Percentiles rank a stretch among this genome's conserved stretches.
Evolutionary conservation across 2,329 filamentous ascomycete genomes (phyloP).

Genomic region (Exophiala spinifera): DNA sequence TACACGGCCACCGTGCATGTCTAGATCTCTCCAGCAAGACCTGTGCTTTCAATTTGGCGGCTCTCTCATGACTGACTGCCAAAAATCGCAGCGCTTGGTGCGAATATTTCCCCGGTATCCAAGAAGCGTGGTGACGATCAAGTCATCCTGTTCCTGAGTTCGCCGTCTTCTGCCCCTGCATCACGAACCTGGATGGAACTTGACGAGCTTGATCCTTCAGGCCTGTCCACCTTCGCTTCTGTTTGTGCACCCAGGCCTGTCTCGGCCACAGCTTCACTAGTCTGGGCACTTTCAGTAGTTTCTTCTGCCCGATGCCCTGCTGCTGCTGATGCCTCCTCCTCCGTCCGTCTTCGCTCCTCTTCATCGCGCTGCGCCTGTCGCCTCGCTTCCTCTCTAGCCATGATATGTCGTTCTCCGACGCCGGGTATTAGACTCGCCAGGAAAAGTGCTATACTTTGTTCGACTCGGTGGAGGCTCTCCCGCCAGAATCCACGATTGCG

Average conservation of each 20-base stretch:
- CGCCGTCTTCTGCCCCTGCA: neutral
- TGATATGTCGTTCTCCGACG: constrained; percentile 59
- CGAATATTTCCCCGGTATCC: too few species aligned
- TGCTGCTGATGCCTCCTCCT: constrained; percentile 11
- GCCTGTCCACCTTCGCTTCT: neutral
- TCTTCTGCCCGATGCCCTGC: neutral
- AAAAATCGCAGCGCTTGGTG: too few species aligned
- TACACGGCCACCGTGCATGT: too few species aligned
- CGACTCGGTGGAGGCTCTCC: constrained; percentile 35
- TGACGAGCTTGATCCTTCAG: constrained; percentile 6
- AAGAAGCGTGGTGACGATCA: neutral
- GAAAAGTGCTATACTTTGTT: constrained; percentile 60
- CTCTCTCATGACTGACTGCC: too few species aligned
- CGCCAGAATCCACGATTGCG: constrained; percentile 20
- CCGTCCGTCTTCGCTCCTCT: constrained; percentile 23
- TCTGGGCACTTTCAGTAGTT: neutral
- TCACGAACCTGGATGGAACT: constrained; percentile 7
- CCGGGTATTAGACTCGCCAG: constrained; percentile 61
- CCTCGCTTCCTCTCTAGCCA: constrained; percentile 52
- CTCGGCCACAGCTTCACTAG: too few species aligned
- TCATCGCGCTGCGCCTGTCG: constrained; percentile 27
- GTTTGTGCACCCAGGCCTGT: neutral
- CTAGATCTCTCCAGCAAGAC: too few species aligned
- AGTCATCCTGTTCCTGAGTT: constrained; percentile 8
- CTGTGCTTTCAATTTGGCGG: too few species aligned